A percentile compares a stretch with the other conserved stretches of the same genome.
Conservation (phyloP, 257 asterid species). For the Fraxinus anomala region DNA sequence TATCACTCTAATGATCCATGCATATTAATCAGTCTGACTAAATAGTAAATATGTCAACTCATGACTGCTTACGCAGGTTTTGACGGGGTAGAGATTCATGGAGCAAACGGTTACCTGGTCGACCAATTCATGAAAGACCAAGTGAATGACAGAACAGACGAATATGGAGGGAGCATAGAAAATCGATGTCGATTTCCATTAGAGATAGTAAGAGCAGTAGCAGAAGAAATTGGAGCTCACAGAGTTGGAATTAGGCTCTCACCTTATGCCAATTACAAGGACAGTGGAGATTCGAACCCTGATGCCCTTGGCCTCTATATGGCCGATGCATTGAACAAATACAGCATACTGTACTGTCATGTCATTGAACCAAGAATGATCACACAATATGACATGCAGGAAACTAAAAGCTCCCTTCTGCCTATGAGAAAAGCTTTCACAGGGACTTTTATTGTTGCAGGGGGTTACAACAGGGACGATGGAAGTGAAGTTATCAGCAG, state of each 20-base stretch:
- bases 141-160: constrained; percentile 37
- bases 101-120: constrained; percentile 34
- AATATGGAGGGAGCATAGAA: constrained; percentile 40
- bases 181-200: constrained; percentile 41
- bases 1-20: not conserved
- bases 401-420: constrained; percentile 15
- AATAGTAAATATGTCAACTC: not conserved
- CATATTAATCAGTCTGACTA: not conserved
- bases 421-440: constrained; percentile 42
- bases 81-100: constrained; percentile 49
- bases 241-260: constrained; percentile 44
- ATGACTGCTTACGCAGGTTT: constrained; percentile 28
- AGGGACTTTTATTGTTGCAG: constrained; percentile 43
- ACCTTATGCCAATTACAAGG: constrained; percentile 31
- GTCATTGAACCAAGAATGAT: constrained; percentile 42
- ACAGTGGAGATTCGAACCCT: constrained; percentile 35
- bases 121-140: constrained; percentile 44
- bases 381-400: constrained; percentile 22
- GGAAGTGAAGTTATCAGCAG: constrained; percentile 28
- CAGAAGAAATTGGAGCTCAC: constrained; percentile 33
- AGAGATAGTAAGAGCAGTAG: constrained; percentile 32
- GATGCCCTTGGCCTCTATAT: constrained; percentile 37
- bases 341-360: constrained; percentile 34
- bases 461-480: constrained; percentile 34
- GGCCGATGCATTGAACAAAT: constrained; percentile 39